Evolutionary conservation across 305 asterid genomes (phyloP).

Genomic region (Rubia tinctorum): DNA sequence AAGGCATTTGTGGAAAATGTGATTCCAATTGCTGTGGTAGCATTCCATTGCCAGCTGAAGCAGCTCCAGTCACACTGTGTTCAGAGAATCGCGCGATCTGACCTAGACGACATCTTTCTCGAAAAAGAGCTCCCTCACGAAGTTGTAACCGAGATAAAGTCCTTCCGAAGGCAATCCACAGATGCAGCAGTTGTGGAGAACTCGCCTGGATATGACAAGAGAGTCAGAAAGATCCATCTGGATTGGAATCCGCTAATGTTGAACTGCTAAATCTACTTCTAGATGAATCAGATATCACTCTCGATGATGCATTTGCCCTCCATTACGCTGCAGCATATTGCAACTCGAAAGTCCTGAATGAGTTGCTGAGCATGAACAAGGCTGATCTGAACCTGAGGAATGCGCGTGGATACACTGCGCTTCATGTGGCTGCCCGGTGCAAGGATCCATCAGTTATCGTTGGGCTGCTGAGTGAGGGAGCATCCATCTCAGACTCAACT

Average conservation of each 20-base stretch:
- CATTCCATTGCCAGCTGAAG: constrained; percentile 42
- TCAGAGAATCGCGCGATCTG: constrained; percentile 45
- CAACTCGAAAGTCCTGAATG: constrained; percentile 52
- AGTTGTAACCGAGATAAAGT: constrained; percentile 33
- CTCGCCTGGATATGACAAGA: constrained; percentile 38
- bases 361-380: constrained; percentile 49
- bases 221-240: constrained; percentile 53
- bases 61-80: constrained; percentile 45
- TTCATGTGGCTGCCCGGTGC: constrained; percentile 77
- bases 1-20: constrained; percentile 62
- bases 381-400: constrained; percentile 62
- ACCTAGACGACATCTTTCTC: constrained; percentile 44
- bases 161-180: constrained; percentile 37
- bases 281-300: constrained; percentile 58
- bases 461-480: constrained; percentile 48
- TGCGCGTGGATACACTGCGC: constrained; percentile 60
- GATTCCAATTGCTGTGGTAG: constrained; percentile 56
- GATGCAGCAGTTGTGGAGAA: constrained; percentile 35
- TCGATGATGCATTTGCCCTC: constrained; percentile 64
- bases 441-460: constrained; percentile 62
- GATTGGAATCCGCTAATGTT: constrained; percentile 75
- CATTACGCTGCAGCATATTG: constrained; percentile 88
- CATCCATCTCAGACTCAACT: constrained; percentile 54
- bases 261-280: constrained; percentile 61
- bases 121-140: constrained; percentile 63